phyloP scores from a whole-genome alignment of 2,329 filamentous ascomycete species.

The Atkinsonella hypoxylon region DNA sequence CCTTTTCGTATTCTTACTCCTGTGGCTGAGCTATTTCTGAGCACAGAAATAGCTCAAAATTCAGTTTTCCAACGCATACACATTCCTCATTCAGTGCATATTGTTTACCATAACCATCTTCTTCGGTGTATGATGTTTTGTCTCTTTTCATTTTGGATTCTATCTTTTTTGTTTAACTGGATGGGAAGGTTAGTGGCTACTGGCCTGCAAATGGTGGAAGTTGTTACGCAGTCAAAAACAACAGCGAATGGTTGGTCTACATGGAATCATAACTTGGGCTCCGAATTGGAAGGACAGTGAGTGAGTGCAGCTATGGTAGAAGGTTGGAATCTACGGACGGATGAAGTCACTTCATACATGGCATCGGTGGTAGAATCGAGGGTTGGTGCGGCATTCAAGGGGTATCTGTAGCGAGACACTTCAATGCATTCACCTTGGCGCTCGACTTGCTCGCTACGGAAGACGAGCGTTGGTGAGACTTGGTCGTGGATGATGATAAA shows the following conservation, averaged over 20 bases:
- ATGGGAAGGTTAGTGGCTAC: background rate
- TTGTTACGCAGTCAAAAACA: too few species aligned
- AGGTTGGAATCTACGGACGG: background rate
- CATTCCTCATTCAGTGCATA: slow-evolving; percentile 20
- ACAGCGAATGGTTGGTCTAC: too few species aligned
- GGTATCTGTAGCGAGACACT: background rate
- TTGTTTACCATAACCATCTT: slow-evolving; percentile 7
- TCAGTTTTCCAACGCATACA: background rate
- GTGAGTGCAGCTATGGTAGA: background rate
- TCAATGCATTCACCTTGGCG: background rate
- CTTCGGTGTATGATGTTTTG: slow-evolving; percentile 21
- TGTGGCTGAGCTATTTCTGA: background rate
- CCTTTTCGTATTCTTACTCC: slow-evolving; percentile 6
- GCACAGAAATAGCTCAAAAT: background rate
- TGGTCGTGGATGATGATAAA: too few species aligned
- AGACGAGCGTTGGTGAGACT: too few species aligned
- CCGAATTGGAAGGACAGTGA: background rate
- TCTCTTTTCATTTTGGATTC: slow-evolving; percentile 8
- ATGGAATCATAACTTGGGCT: background rate
- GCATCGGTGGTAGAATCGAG: background rate
- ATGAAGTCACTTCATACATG: background rate
- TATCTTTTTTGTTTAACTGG: background rate
- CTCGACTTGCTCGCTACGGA: background rate
- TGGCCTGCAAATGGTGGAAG: background rate
- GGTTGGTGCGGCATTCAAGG: background rate